Base-by-base conservation (phyloP, 2,329 filamentous ascomycete genomes). In the Fusarium setosum region DNA sequence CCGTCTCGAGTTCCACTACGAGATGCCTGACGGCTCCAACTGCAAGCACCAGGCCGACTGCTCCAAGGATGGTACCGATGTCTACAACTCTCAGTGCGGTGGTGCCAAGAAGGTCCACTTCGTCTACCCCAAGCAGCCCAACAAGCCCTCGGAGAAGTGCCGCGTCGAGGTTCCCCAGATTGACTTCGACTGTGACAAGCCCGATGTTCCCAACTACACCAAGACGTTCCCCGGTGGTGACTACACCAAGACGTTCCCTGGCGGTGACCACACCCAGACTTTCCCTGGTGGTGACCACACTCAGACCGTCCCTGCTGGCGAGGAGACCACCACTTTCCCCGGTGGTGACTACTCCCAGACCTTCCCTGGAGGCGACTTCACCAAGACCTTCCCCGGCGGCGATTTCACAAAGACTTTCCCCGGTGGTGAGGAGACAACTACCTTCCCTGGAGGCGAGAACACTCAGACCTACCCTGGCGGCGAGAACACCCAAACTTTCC, bases 61-160 rank as follows among this genome's bases (percentile, higher is more conserved):
- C 86, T 87, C 84, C 66, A 82, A 84, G 55, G 81, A 84, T 15
- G 92, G 92, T 72, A 90, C 88, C 59, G 86, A 85, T 44, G 84
- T 97, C 72, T 81, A 88, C 80, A 97, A 97, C 86, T 88, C 83
- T 62, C 93, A 97, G 85, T 98, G 95, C 77, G 95, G 94, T 87
- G 94, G 94, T 79, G 94, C 95, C 67, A 93, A 86, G 76, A 89
- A 88, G 58, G 93, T 97, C 63, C 89, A 87, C 54, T 89, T 97
- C 76, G 80, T 89, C 76, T 88, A 84, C 79, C 85, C 86, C 66
- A 79, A 86, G 59, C 87, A 90, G 74, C 63, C 63, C 31, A 77
- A 84, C 64, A 83, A 85, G 73, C 75, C 60, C 57, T 84, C 88
- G 76, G 79, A 84, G 47, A 80, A 79, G 71, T 96, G 92, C 83